Evolutionary conservation across 2,329 filamentous ascomycete species (phyloP).

Genomic region (Pezizomycotina sp.): DNA sequence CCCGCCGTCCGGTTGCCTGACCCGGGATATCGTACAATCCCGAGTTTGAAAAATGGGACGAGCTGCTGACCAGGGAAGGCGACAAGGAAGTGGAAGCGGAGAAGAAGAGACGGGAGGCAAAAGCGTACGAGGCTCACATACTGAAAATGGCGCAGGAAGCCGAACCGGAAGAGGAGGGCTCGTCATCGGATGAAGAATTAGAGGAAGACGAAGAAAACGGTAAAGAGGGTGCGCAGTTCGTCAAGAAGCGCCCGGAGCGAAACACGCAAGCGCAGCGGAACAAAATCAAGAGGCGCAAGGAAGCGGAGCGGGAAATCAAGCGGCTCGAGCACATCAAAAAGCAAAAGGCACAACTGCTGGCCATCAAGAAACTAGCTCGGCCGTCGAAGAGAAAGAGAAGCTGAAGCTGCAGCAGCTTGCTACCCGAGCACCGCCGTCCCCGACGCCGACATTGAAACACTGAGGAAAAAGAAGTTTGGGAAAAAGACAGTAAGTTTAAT

Average conservation of each 20-base stretch:
- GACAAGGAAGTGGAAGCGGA: constrained; percentile 27
- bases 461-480: constrained; percentile 29
- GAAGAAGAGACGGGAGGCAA: constrained; percentile 21
- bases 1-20: constrained; percentile 64
- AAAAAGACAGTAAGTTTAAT: constrained; percentile 35
- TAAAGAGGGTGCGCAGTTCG: constrained; percentile 26
- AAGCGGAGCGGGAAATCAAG: constrained; percentile 59
- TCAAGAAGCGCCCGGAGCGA: constrained; percentile 43
- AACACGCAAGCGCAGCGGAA: constrained; percentile 65
- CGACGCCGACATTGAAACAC: constrained; percentile 31
- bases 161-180: constrained; percentile 60
- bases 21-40: constrained; percentile 90
- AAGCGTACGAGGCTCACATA: constrained; percentile 27
- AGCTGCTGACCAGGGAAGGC: constrained; percentile 56
- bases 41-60: constrained; percentile 67
- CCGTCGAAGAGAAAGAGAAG: constrained; percentile 37
- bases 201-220: constrained; percentile 37
- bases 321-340: constrained; percentile 61
- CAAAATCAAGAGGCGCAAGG: constrained; percentile 73
- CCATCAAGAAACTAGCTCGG: constrained; percentile 60
- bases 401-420: constrained; percentile 30
- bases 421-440: constrained; percentile 34
- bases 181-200: constrained; percentile 79
- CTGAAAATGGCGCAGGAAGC: constrained; percentile 36
- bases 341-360: constrained; percentile 52